These are phyloP conservation scores for Oxytropis ochrocephala DNA, from an alignment of 306 rosid species.

Conservation along the genomic window DNA sequence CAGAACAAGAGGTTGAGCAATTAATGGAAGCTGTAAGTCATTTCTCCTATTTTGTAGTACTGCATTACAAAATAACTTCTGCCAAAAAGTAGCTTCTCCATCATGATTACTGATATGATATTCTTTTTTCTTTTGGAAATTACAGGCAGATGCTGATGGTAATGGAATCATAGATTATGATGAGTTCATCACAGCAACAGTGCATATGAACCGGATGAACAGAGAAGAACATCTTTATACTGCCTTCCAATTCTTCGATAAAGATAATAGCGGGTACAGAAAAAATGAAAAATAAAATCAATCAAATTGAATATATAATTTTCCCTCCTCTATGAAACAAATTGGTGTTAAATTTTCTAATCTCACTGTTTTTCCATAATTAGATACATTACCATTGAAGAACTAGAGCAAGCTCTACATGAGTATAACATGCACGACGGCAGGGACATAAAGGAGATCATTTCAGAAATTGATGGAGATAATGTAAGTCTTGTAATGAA, in stretches of 20 bases:
- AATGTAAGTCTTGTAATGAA: constrained; percentile 44
- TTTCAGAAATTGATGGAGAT: constrained; percentile 81
- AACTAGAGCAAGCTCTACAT: constrained; percentile 82
- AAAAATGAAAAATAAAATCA: not conserved
- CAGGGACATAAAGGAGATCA: constrained; percentile 70
- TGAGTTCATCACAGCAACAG: constrained; percentile 94
- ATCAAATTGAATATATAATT: not conserved
- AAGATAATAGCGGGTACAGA: constrained; percentile 88
- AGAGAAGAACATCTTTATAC: constrained; percentile 95
- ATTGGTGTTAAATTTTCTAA: not conserved
- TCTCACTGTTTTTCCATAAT: not conserved
- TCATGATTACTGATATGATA: not conserved
- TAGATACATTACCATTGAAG: constrained; percentile 82
- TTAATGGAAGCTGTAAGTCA: constrained; percentile 86
- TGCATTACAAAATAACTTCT: not conserved
- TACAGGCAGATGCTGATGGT: constrained; percentile 98
- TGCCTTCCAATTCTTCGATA: constrained; percentile 92
- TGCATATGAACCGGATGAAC: constrained; percentile 92
- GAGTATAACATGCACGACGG: constrained; percentile 90
- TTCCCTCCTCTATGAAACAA: not conserved
- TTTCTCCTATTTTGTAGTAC: not conserved
- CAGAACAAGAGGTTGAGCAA: constrained; percentile 82
- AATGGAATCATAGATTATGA: constrained; percentile 92
- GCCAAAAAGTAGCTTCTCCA: not conserved
- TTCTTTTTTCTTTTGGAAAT: not conserved